These are phyloP conservation scores for Saturnispora serradocipensis DNA, from an alignment of 805 yeast genomes.

Conservation along the genomic window DNA sequence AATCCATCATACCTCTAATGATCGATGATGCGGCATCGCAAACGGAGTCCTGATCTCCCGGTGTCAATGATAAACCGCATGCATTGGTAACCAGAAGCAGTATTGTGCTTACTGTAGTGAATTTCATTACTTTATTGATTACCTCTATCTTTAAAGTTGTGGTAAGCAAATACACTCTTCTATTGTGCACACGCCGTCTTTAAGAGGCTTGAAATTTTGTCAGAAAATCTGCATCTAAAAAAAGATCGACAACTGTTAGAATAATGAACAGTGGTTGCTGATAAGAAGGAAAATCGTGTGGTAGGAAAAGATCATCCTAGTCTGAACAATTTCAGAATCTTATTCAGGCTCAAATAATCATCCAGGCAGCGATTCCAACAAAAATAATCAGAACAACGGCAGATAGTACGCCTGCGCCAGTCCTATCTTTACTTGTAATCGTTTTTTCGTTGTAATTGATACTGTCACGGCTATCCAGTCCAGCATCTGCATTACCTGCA, in stretches of 20 bases:
- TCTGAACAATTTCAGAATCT: no score
- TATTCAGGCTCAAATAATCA: no score
- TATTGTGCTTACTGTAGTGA: not conserved
- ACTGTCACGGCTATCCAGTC: slow-evolving; percentile 46
- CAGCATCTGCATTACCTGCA: slow-evolving; percentile 42
- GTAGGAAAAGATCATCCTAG: no score
- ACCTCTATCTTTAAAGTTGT: not conserved
- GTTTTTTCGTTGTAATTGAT: slow-evolving; percentile 32
- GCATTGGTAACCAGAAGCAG: not conserved
- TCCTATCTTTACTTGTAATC: slow-evolving; percentile 58
- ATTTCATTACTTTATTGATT: not conserved
- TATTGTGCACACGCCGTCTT: not conserved
- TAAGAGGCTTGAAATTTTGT: not conserved
- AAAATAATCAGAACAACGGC: slow-evolving; percentile 57
- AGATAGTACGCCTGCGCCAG: slow-evolving; percentile 86
- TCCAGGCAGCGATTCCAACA: slow-evolving; percentile 69
- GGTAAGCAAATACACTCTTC: not conserved
- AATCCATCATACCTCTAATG: slow-evolving; percentile 69
- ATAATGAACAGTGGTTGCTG: no score
- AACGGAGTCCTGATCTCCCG: slow-evolving; percentile 21
- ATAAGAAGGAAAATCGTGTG: no score
- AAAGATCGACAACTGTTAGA: no score
- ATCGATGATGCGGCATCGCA: slow-evolving; percentile 49
- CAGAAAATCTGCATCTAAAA: not conserved
- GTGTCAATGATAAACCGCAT: slow-evolving; percentile 12